Conservation (phyloP, 345 rosid genomes). For the Hibiscus mutabilis region DNA sequence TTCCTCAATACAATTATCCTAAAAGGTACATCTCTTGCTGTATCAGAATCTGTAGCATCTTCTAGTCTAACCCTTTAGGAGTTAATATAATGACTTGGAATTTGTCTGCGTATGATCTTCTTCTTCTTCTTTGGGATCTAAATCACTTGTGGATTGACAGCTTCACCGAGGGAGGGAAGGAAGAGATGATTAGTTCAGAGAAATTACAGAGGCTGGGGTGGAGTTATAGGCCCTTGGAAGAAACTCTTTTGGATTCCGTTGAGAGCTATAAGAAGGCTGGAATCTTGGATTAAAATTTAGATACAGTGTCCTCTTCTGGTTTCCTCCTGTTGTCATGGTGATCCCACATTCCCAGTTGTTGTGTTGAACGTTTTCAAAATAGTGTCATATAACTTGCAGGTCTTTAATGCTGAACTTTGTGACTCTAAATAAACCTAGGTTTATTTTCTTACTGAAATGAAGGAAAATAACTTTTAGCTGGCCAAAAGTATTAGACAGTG, state of each 20-base stretch:
- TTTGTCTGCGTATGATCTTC: not conserved
- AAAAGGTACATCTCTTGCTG: conserved; percentile 18
- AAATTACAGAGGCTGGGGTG: conserved; percentile 51
- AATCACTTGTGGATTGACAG: conserved; percentile 22
- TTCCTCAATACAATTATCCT: conserved; percentile 39
- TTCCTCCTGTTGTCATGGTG: not conserved
- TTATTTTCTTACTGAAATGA: too few relatives aligned
- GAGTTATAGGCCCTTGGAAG: conserved; percentile 47
- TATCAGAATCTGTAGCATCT: not conserved
- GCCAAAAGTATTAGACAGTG: too few relatives aligned
- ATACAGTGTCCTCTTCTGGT: not conserved
- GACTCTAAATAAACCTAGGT: too few relatives aligned
- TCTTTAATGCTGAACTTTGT: not conserved
- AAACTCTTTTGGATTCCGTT: conserved; percentile 46
- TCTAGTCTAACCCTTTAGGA: not conserved
- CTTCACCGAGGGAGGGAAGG: conserved; percentile 24
- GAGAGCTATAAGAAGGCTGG: conserved; percentile 43
- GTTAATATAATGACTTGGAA: not conserved
- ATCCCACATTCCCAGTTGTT: not conserved
- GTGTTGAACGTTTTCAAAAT: not conserved
- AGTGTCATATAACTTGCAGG: not conserved
- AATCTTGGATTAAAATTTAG: conserved; percentile 18
- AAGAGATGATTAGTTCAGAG: conserved; percentile 25
- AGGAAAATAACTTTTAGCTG: too few relatives aligned
- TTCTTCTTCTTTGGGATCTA: not conserved